Evolutionary conservation across 495 filamentous ascomycete species (phyloP), one percentile per base, ranked within the genome.

Genomic region (Penicillium bialowiezense): DNA sequence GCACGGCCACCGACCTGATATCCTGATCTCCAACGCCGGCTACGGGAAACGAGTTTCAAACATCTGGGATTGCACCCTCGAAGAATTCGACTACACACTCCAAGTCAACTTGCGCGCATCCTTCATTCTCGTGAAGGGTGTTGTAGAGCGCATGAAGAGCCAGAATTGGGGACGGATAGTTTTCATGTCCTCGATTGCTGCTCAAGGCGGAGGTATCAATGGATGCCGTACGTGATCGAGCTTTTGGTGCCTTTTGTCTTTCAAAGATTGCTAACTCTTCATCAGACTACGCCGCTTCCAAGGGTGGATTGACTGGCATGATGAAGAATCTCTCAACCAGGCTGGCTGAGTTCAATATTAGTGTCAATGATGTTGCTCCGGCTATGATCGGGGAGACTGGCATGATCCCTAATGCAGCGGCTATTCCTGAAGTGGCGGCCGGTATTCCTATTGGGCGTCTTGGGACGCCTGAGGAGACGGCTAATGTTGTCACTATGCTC

Each of bases 281-380:
- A 35, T 18, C 38, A 81, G 77, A 88, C 52, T 89, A 87, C 54
- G 80, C 82, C 19, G 83, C 85, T 7, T 83, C 80, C 14, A 70
- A 89, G 79, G 71, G 81, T 65, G 42, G 86, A 67, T 56, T 89
- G 42, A 81, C 77, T 3, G 81, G 78, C 2, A 75, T 89, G 74
- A 84, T 86, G 72, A 81, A 78, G 56, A 87, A 83, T 48, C 67
- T 89, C 17, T 74, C 82, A 9, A 76, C 68, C n/a, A 77, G 80
- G 41, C 72, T 86, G 20, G 83, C 81, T 7, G 70, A 75, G 52
- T 71, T 73, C 49, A 83, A 83, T 24, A 85, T 90, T 53, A 89
- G 85, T 18, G 82, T 87, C 32, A 89, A 90, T 44, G 85, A 86
- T 58, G 83, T 90, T 2, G 83, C 86, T 12, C 87, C 86, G 0